Percentiles rank a stretch among this genome's conserved stretches.
Conservation (phyloP, 805 yeast species). For the Candida boidinii region DNA sequence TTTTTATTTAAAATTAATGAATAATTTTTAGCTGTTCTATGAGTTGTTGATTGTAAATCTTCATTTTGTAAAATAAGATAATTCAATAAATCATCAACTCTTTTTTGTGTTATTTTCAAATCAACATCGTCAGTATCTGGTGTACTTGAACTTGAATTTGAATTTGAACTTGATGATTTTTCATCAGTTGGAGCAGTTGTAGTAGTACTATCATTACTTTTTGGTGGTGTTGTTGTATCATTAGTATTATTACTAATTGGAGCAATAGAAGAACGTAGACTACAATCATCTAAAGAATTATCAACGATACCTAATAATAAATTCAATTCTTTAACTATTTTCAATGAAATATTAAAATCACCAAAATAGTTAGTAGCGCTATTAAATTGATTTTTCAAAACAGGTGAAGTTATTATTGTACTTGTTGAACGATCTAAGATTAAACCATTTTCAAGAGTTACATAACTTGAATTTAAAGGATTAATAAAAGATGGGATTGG, state of each 20-base stretch:
- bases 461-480: slow-evolving; percentile 7
- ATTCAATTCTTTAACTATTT: slow-evolving; percentile 29
- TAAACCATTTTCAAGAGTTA: slow-evolving; percentile 54
- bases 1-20: slow-evolving; percentile 27
- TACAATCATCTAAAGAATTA: neutral
- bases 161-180: too few relatives aligned
- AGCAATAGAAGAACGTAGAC: slow-evolving; percentile 7
- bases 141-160: too few relatives aligned
- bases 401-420: slow-evolving; percentile 48
- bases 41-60: slow-evolving; percentile 29
- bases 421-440: slow-evolving; percentile 41
- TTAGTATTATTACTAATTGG: slow-evolving; percentile 6
- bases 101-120: slow-evolving; percentile 10
- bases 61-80: slow-evolving; percentile 35
- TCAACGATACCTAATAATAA: slow-evolving; percentile 12
- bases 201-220: too few relatives aligned
- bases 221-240: too few relatives aligned
- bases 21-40: slow-evolving; percentile 24
- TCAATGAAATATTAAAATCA: slow-evolving; percentile 27
- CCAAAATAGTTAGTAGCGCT: slow-evolving; percentile 51
- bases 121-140: too few relatives aligned
- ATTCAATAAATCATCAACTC: slow-evolving; percentile 25
- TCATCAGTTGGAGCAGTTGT: too few relatives aligned
- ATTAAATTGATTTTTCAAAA: slow-evolving; percentile 38
- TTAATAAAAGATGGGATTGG: neutral